A percentile compares a stretch with the other conserved stretches of the same genome.
Conservation (phyloP, 441 rosid species). For the Corymbia citriodora region DNA sequence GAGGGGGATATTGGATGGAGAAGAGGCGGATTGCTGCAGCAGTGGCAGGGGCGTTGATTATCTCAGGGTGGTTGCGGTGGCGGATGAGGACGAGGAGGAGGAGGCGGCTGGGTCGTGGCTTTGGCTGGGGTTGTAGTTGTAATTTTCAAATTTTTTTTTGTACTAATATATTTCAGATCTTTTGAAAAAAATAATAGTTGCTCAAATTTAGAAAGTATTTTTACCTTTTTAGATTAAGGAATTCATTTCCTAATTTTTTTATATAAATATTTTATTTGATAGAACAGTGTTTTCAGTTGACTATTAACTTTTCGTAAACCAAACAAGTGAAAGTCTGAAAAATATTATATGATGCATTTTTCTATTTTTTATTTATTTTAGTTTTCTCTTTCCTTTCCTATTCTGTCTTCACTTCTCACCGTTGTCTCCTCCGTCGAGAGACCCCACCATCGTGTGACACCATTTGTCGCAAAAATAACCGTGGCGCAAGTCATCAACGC, state of each 20-base stretch:
- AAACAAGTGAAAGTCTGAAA: too few relatives aligned
- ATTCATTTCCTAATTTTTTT: too few relatives aligned
- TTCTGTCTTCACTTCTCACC: neutral
- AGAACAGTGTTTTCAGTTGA: too few relatives aligned
- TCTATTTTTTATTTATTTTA: too few relatives aligned
- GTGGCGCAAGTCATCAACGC: neutral
- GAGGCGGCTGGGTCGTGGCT: conserved; percentile 12
- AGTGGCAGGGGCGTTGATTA: conserved; percentile 15
- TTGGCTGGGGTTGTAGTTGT: conserved; percentile 9
- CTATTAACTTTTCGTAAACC: rapidly evolving
- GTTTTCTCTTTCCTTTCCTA: too few relatives aligned
- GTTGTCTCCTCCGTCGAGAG: neutral
- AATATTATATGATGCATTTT: too few relatives aligned
- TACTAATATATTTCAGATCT: too few relatives aligned
- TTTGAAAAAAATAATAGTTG: neutral
- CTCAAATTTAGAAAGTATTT: neutral
- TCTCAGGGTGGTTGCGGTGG: conserved; percentile 13
- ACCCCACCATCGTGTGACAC: neutral
- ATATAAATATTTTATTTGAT: too few relatives aligned
- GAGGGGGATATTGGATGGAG: conserved; percentile 73
- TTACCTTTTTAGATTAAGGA: too few relatives aligned
- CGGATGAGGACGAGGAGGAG: neutral
- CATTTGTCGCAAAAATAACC: neutral
- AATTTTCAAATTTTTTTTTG: too few relatives aligned
- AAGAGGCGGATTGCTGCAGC: conserved; percentile 14